A percentile compares a stretch with the other conserved stretches of the same genome.
Evolutionary conservation across 2,329 filamentous ascomycete species (phyloP).

Genomic region (Hirsutella minnesotensis): DNA sequence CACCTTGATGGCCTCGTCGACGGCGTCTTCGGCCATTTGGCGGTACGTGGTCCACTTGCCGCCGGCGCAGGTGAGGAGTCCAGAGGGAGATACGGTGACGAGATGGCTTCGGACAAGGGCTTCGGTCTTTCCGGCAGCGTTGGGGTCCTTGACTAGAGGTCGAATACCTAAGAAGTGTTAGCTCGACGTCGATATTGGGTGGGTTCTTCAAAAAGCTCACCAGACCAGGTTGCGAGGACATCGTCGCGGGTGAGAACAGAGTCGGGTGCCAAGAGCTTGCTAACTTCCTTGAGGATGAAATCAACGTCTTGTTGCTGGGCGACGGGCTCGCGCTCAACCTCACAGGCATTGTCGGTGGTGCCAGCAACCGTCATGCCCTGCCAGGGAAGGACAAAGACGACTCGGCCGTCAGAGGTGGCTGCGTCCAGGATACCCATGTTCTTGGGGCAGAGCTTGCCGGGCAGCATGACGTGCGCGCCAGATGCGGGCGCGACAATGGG

Average conservation of each 20-base stretch:
- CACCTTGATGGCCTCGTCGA: conserved; percentile 61
- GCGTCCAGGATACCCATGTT: conserved; percentile 78
- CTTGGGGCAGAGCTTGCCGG: conserved; percentile 65
- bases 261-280: conserved; percentile 63
- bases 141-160: conserved; percentile 68
- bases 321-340: conserved; percentile 56
- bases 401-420: conserved; percentile 70
- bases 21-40: conserved; percentile 78
- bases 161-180: conserved; percentile 42
- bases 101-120: conserved; percentile 76
- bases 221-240: conserved; percentile 72
- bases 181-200: too few relatives aligned
- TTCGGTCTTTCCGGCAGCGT: conserved; percentile 63
- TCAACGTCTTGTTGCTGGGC: conserved; percentile 68
- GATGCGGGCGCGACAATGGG: conserved; percentile 72
- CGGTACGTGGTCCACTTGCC: conserved; percentile 87
- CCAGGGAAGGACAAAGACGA: conserved; percentile 83
- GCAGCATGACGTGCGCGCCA: conserved; percentile 73
- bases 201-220: conserved; percentile 32
- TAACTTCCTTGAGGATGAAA: conserved; percentile 71
- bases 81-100: conserved; percentile 61
- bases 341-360: conserved; percentile 65
- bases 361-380: conserved; percentile 78
- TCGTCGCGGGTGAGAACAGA: conserved; percentile 64
- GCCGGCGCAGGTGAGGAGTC: conserved; percentile 68